Evolutionary conservation across 208 protist genomes (phyloP).

Genomic region (Leishmania major): DNA sequence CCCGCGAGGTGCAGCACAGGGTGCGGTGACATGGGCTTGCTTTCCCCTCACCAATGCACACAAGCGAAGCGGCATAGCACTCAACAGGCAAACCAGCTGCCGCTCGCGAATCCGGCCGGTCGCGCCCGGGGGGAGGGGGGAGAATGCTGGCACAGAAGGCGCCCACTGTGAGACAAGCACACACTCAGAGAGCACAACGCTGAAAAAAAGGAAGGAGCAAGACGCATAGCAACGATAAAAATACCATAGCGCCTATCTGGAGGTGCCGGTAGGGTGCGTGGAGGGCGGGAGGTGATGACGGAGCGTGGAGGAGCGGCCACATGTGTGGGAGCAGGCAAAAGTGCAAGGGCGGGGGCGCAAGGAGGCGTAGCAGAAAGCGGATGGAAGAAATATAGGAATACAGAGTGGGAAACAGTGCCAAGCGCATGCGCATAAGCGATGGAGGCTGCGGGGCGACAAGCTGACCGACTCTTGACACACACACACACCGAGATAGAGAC

Average conservation of each 20-base stretch:
- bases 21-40: not conserved
- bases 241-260: not conserved
- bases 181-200: not conserved
- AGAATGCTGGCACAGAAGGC: not conserved
- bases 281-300: not conserved
- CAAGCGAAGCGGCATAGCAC: not conserved
- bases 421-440: not conserved
- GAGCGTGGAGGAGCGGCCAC: too few relatives aligned
- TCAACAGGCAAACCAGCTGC: not conserved
- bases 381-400: not conserved
- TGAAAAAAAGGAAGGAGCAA: slow-evolving; percentile 11
- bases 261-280: not conserved
- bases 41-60: not conserved
- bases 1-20: not conserved
- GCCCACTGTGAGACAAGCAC: not conserved
- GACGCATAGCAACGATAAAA: not conserved
- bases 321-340: not conserved
- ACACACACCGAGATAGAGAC: not conserved
- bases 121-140: not conserved
- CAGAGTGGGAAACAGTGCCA: not conserved
- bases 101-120: not conserved
- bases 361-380: not conserved
- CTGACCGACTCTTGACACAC: not conserved
- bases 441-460: too few relatives aligned
- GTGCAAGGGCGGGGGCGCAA: not conserved